These are phyloP conservation scores for Melampsora americana DNA, from an alignment of 1,284 basidiomycete genomes.

Conservation along the genomic window DNA sequence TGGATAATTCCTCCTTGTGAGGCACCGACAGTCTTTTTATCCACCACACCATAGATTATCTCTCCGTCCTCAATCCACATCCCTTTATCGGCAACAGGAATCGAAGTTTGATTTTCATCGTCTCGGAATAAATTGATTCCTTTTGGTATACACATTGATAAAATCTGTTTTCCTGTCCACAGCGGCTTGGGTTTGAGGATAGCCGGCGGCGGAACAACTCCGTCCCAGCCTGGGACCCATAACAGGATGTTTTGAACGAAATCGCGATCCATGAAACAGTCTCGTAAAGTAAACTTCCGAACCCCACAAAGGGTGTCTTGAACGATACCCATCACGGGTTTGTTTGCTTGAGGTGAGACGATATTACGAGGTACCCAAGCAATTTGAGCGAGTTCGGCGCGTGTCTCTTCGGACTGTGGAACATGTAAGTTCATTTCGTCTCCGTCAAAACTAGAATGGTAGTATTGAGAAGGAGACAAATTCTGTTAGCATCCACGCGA, in stretches of 20 bases:
- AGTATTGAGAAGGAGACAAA: slow-evolving; percentile 30
- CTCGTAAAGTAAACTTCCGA: slow-evolving; percentile 92
- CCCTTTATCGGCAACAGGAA: slow-evolving; percentile 84
- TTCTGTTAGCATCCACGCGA: slow-evolving; percentile 38
- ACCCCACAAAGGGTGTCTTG: slow-evolving; percentile 98
- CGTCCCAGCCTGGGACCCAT: slow-evolving; percentile 98
- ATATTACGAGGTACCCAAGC: slow-evolving; percentile 99
- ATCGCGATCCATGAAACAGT: slow-evolving; percentile 87
- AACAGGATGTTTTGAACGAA: slow-evolving; percentile 94
- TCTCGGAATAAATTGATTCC: slow-evolving; percentile 89
- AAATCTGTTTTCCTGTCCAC: slow-evolving; percentile 97
- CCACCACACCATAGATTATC: slow-evolving; percentile 88
- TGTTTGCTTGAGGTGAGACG: slow-evolving; percentile 98
- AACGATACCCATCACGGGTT: slow-evolving; percentile 99
- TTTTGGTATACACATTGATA: slow-evolving; percentile 86
- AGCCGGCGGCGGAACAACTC: slow-evolving; percentile 81
- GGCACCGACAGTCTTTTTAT: slow-evolving; percentile 97
- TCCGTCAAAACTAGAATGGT: slow-evolving; percentile 72
- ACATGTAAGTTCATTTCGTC: slow-evolving; percentile 99
- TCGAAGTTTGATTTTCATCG: slow-evolving; percentile 73
- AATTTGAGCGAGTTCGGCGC: slow-evolving; percentile 94
- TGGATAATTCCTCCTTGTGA: slow-evolving; percentile 92
- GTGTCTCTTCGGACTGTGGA: slow-evolving; percentile 97
- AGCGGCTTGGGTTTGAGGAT: slow-evolving; percentile 95
- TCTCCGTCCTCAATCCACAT: slow-evolving; percentile 97